Evolutionary conservation across 805 yeast species (phyloP).

Genomic region (Zygosaccharomyces kombuchaensis): DNA sequence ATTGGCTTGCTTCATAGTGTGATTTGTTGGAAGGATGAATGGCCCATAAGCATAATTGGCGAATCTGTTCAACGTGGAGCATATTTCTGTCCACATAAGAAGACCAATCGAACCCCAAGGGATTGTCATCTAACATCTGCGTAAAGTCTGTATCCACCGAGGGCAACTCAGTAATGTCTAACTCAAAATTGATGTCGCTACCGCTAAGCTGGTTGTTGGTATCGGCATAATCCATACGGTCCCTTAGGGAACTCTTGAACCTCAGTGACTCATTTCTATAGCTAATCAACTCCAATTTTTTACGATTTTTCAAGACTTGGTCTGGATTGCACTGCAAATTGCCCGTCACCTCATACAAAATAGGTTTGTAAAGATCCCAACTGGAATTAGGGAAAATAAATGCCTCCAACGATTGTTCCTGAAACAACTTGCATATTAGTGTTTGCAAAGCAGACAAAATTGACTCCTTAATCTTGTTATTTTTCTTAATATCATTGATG

Average conservation of each 20-base stretch:
- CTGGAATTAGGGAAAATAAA: constrained; percentile 56
- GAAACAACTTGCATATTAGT: constrained; percentile 32
- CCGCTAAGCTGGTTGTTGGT: constrained; percentile 13
- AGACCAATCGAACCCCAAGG: constrained; percentile 32
- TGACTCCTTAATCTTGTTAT: constrained; percentile 31
- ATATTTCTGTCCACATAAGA: constrained; percentile 30
- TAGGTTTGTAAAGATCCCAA: constrained; percentile 53
- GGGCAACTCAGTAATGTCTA: constrained; percentile 29
- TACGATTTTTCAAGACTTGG: constrained; percentile 29
- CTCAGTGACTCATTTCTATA: constrained; percentile 70
- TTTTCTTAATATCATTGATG: constrained; percentile 36
- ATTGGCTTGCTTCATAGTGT: constrained; percentile 32
- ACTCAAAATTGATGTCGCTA: constrained; percentile 33
- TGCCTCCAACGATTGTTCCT: constrained; percentile 41
- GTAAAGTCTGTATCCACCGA: constrained; percentile 25
- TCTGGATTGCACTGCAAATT: constrained; percentile 29
- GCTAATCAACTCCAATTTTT: constrained; percentile 55
- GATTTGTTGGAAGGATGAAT: constrained; percentile 29
- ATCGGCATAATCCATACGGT: constrained; percentile 38
- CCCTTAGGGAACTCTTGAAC: constrained; percentile 39
- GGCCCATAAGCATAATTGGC: constrained; percentile 33
- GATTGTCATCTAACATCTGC: constrained; percentile 26
- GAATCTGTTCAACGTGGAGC: constrained; percentile 20
- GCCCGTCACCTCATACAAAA: constrained; percentile 39
- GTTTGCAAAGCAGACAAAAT: constrained; percentile 25